Conservation (phyloP, 306 rosid genomes). For the Vigna hirtella region DNA sequence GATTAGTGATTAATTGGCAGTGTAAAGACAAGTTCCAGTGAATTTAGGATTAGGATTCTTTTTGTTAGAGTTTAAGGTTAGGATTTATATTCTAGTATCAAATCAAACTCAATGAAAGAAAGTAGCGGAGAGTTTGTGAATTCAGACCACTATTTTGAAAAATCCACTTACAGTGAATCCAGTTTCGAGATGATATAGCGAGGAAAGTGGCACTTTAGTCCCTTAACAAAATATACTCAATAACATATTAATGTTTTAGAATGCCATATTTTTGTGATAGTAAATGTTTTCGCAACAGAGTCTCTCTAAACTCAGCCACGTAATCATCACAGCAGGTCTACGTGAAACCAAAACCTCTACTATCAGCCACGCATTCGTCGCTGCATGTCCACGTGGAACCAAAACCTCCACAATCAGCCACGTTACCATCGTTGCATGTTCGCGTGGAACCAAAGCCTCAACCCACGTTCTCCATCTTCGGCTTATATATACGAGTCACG, state of each 20-base stretch:
- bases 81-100: too few species aligned
- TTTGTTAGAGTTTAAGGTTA: too few species aligned
- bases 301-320: conserved; percentile 10
- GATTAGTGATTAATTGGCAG: too few species aligned
- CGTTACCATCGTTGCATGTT: conserved; percentile 33
- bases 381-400: conserved; percentile 45
- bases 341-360: conserved; percentile 37
- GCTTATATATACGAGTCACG: background rate
- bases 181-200: too few species aligned
- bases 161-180: too few species aligned
- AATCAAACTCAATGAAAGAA: background rate
- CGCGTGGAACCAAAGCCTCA: conserved; percentile 41
- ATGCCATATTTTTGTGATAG: too few species aligned
- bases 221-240: too few species aligned
- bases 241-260: too few species aligned
- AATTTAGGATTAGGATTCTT: too few species aligned
- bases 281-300: background rate
- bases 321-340: conserved; percentile 32
- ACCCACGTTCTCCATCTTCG: conserved; percentile 21
- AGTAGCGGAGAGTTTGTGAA: background rate
- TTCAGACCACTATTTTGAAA: background rate
- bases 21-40: too few species aligned
- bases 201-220: too few species aligned
- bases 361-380: conserved; percentile 16
- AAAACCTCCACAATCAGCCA: conserved; percentile 24